Conservation (phyloP, 305 asterid species). For the Fraxinus sp. region DNA sequence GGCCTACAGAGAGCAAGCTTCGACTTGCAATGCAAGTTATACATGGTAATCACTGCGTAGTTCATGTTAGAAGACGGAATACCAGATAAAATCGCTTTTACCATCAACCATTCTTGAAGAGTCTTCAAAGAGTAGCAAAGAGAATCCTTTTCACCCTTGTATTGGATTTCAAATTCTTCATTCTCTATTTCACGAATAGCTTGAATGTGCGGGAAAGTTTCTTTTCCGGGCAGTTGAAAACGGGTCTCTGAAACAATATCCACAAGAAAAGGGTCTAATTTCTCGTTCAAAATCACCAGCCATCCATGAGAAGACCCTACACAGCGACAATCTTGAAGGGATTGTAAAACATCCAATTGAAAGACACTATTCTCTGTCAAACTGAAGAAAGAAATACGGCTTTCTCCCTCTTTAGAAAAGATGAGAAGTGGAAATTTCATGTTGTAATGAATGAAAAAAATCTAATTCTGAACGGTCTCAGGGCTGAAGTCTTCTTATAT, state of each 20-base stretch:
- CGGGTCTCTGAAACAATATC: conserved; percentile 17
- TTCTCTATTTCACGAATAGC: background rate
- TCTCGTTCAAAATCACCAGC: conserved; percentile 15
- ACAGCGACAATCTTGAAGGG: background rate
- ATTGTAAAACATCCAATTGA: background rate
- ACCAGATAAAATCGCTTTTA: conserved; percentile 3
- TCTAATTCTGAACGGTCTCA: background rate
- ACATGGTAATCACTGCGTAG: background rate
- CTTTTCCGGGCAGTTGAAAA: conserved; percentile 17
- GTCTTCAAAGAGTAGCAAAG: background rate
- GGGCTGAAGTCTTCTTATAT: background rate
- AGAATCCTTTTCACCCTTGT: background rate
- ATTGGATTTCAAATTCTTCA: background rate
- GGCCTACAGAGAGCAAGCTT: conserved; percentile 23
- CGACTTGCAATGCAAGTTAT: background rate
- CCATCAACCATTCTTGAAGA: background rate
- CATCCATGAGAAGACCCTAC: conserved; percentile 33
- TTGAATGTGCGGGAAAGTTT: background rate
- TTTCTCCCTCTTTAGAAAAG: background rate
- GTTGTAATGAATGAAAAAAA: background rate
- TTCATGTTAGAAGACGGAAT: conserved; percentile 8
- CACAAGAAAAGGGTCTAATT: background rate
- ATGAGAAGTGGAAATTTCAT: background rate
- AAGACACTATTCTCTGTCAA: background rate
- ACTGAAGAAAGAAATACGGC: background rate